Conservation (phyloP, 2,329 filamentous ascomycete genomes). For the Fusarium globosum region DNA sequence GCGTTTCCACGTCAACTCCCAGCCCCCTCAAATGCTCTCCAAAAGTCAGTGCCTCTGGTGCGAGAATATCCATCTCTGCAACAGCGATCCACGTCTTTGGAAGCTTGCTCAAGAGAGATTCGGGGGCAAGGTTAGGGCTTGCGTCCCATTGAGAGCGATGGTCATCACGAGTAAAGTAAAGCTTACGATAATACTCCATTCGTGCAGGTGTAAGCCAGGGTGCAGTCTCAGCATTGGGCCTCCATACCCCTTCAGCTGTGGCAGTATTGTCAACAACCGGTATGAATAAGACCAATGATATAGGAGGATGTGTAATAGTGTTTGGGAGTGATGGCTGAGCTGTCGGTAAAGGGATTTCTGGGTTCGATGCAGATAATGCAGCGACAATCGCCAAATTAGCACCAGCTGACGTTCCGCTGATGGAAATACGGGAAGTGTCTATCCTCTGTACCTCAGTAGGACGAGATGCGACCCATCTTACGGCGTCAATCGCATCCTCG, state of each 20-base stretch:
- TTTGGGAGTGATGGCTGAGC: conserved; percentile 32
- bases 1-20: conserved; percentile 33
- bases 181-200: conserved; percentile 52
- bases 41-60: conserved; percentile 47
- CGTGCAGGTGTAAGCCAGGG: conserved; percentile 50
- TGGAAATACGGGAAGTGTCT: conserved; percentile 42
- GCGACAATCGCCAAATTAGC: conserved; percentile 42
- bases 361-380: conserved; percentile 33
- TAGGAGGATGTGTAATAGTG: conserved; percentile 1
- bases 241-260: conserved; percentile 42
- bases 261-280: conserved; percentile 52
- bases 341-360: conserved; percentile 22
- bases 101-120: conserved; percentile 38
- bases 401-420: conserved; percentile 49
- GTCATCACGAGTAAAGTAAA: conserved; percentile 46
- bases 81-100: conserved; percentile 49
- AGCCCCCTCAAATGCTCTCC: conserved; percentile 41
- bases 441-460: conserved; percentile 39
- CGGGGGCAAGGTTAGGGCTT: conserved; percentile 47
- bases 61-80: conserved; percentile 49
- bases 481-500: conserved; percentile 48
- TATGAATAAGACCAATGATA: conserved; percentile 42
- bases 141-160: conserved; percentile 47
- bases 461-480: conserved; percentile 45
- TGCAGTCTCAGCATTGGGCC: conserved; percentile 42